Evolutionary conservation across 306 rosid genomes (phyloP), one percentile per base, ranked within the genome.

Genomic region (Castanopsis chinensis): DNA sequence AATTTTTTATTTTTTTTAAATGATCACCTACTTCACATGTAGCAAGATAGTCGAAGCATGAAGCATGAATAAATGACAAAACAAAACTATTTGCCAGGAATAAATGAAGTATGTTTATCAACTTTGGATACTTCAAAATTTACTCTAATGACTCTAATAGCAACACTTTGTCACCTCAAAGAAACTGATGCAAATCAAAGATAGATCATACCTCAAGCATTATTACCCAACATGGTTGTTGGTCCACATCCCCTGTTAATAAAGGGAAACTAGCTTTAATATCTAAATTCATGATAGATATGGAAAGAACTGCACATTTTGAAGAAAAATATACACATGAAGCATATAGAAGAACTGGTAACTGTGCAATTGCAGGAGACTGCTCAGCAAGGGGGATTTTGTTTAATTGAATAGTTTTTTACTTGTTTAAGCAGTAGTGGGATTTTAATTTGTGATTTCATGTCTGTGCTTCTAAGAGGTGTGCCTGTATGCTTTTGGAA

Each of bases 181-280:
- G 55, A 73, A 75, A 69, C 33, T 43, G 21, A 75, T 71, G 78
- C 73, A 76, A 71, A 75, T 58, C 72, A 87, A 72, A 72, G 67
- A 52, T 53, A 82, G 72, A 79, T 73, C 80, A 81, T 76, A 95
- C 99, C 97, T 95, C 99, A 28, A 95, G 98, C 99, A 95, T 95
- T 81, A 95, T 89, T 19, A 95, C 99, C 99, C 99, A 95, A 80
- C 99, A 92, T 49, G 97, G 95, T 79, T 92, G 92, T 76, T 87
- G 88, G 87, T 91, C 83, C 81, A 84, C 95, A 45, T 86, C 80
- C 82, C 96, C 99, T 95, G 87, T 81, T 69, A 69, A 79, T 77
- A 49, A 23, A 75, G 70, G 28, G n/a, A 64, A 28, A 72, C 63
- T 35, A 83, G 74, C 69, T 69, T 65, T 15, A 69, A 2, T 73